Conservation (phyloP, 108 stramenopile genomes). For the Asterionellopsis glacialis region DNA sequence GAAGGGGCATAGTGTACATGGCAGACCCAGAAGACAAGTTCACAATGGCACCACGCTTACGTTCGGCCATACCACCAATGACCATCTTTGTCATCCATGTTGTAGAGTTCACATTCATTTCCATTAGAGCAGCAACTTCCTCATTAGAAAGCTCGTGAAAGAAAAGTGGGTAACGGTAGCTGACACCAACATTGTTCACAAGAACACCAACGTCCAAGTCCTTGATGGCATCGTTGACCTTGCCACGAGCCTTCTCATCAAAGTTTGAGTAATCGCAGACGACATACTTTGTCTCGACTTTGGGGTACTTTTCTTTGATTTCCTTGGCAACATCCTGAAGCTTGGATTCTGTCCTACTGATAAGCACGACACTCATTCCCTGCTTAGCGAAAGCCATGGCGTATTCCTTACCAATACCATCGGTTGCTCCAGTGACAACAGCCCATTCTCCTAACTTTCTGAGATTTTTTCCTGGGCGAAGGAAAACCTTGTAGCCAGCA, state of each 20-base stretch:
- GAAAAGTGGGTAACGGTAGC: slow-evolving; percentile 94
- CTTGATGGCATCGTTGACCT: slow-evolving; percentile 59
- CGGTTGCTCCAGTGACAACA: slow-evolving; percentile 98
- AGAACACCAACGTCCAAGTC: slow-evolving; percentile 90
- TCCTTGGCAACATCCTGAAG: slow-evolving; percentile 88
- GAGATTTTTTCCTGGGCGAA: slow-evolving; percentile 88
- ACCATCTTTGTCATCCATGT: slow-evolving; percentile 95
- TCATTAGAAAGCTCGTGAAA: slow-evolving; percentile 91
- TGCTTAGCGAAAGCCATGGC: slow-evolving; percentile 91
- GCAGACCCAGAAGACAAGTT: slow-evolving; percentile 95
- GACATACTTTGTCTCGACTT: slow-evolving; percentile 76
- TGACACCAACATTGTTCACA: slow-evolving; percentile 98
- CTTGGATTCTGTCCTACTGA: slow-evolving; percentile 94
- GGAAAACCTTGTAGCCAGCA: slow-evolving; percentile 78
- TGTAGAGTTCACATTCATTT: slow-evolving; percentile 95
- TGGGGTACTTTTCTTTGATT: slow-evolving; percentile 60
- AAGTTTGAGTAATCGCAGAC: slow-evolving; percentile 96
- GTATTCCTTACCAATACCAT: slow-evolving; percentile 98
- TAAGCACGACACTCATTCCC: slow-evolving; percentile 92
- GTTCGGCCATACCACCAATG: slow-evolving; percentile 87
- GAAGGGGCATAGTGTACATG: slow-evolving; percentile 86
- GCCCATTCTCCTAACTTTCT: slow-evolving; percentile 95
- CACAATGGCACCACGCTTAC: slow-evolving; percentile 90
- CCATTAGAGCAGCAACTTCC: slow-evolving; percentile 65
- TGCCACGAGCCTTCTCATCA: slow-evolving; percentile 70